Evolutionary conservation across 805 yeast genomes (phyloP), one percentile per base, ranked within the genome.

Genomic region (Blastobotrys parvus): DNA sequence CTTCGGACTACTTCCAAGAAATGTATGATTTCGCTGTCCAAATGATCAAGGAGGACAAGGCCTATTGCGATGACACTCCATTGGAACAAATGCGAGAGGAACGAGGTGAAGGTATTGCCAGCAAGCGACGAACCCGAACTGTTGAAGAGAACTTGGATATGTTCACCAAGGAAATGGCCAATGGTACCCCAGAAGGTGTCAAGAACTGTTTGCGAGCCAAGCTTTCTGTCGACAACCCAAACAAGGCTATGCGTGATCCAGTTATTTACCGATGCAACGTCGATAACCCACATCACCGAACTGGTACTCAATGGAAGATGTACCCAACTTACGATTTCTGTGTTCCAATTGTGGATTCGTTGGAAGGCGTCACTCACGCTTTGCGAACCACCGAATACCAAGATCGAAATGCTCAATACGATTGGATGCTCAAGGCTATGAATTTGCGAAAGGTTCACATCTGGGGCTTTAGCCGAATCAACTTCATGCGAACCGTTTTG

Each of bases 291-390:
- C 99, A 92, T 62, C 98, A 90, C 68, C 82, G 96, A 70, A 92
- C 97, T 34, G 97, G 97, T 44, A 60, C 80, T 34, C 56, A 71
- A 41, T 92, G 98, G 98, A 92, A 92, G 68, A 77, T 90, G 65
- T 92, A 92, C 71, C 99, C 99, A 61, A 88, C 95, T 34, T 92
- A 92, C 68, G 99, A 92, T 68, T 92, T 92, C 84, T 92, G 97
- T 75, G 94, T 84, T 50, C 98, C 98, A 48, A 77, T 90, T 41
- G 97, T 92, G 43, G 99, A 92, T 66, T 72, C 97, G 19, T 56
- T 87, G 38, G 98, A 92, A 70, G 98, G 98, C 57, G 95, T 92
- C 38, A 92, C 98, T 35, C 99, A 92, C 59, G 95, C 97, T 44
- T 74, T 92, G 64, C 82, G 99, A 76, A 92, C 98, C 36, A 90